A percentile compares a stretch with the other conserved stretches of the same genome.
These are phyloP conservation scores for Hanseniaspora meyeri DNA, from an alignment of 805 yeast genomes.

Conservation along the genomic window DNA sequence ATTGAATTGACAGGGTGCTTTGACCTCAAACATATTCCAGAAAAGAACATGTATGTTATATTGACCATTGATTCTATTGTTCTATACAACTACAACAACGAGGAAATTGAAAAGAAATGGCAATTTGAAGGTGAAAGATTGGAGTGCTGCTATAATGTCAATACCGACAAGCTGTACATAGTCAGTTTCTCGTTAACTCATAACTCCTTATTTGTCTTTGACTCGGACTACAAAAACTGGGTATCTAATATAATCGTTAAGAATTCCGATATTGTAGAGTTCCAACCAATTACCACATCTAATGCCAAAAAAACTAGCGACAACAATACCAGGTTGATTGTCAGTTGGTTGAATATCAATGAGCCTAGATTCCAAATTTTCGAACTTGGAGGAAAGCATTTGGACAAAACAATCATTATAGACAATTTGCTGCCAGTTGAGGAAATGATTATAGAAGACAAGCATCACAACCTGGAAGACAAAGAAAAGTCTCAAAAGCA, in stretches of 20 bases:
- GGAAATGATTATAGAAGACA: slow-evolving; percentile 11
- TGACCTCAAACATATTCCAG: slow-evolving; percentile 18
- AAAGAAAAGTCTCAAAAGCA: slow-evolving; percentile 26
- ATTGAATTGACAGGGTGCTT: slow-evolving; percentile 19
- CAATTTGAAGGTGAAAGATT: slow-evolving; percentile 18
- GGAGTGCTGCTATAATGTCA: slow-evolving; percentile 13
- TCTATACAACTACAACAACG: slow-evolving; percentile 9
- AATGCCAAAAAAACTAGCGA: background rate
- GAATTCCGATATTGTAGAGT: slow-evolving; percentile 23
- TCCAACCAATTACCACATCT: slow-evolving; percentile 13
- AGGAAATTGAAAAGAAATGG: slow-evolving; percentile 19
- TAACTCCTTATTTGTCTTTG: slow-evolving; percentile 21
- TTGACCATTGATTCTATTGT: slow-evolving; percentile 17
- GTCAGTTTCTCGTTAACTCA: slow-evolving; percentile 20
- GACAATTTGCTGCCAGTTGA: slow-evolving; percentile 16
- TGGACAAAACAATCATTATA: slow-evolving; percentile 22
- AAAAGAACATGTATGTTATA: slow-evolving; percentile 17
- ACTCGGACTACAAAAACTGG: slow-evolving; percentile 27
- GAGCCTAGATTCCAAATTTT: slow-evolving; percentile 30
- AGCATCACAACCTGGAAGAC: slow-evolving; percentile 17
- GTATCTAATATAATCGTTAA: slow-evolving; percentile 25
- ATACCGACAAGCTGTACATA: slow-evolving; percentile 13
- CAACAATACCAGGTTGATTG: slow-evolving; percentile 18
- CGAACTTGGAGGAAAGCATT: slow-evolving; percentile 18
- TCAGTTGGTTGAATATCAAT: slow-evolving; percentile 31